phyloP scores from a whole-genome alignment of 2,329 filamentous ascomycete genomes.

The Blastomyces gilchristii region DNA sequence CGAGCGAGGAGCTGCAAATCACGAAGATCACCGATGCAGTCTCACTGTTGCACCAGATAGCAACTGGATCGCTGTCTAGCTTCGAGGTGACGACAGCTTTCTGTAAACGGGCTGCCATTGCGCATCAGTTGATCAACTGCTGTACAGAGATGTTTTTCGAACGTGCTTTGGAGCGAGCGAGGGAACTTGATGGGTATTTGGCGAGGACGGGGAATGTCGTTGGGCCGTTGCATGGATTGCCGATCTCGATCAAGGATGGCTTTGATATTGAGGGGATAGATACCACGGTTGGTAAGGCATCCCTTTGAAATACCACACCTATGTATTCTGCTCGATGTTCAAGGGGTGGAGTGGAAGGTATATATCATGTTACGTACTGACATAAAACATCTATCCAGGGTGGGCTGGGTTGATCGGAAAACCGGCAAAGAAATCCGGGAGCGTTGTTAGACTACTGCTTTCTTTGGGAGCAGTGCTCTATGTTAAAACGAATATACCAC shows the following conservation, averaged over 20 bases:
- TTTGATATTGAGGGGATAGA: constrained; percentile 6
- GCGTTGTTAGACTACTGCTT: constrained; percentile 2
- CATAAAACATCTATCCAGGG: background rate
- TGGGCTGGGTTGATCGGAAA: constrained; percentile 6
- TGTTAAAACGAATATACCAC: constrained; percentile 50
- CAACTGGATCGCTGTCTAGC: constrained; percentile 15
- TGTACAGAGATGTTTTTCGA: constrained; percentile 21
- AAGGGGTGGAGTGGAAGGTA: background rate
- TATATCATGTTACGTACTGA: background rate
- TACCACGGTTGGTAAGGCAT: background rate
- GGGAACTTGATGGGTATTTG: constrained; percentile 16
- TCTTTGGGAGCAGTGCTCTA: constrained; percentile 44
- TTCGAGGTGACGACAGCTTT: constrained; percentile 20
- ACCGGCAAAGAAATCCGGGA: constrained; percentile 3
- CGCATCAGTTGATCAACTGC: constrained; percentile 20
- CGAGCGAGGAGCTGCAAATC: constrained; percentile 7
- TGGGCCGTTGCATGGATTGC: constrained; percentile 22
- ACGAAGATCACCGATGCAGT: constrained; percentile 10
- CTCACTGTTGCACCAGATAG: constrained; percentile 5
- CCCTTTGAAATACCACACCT: constrained; percentile 20
- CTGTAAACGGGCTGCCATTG: constrained; percentile 20
- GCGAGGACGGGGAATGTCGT: constrained; percentile 15
- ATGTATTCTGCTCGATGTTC: constrained; percentile 14
- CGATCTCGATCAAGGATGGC: constrained; percentile 21
- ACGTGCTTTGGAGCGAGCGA: constrained; percentile 16